Base-by-base conservation (phyloP, 208 protist species). In the Trypanosoma conorhini region DNA sequence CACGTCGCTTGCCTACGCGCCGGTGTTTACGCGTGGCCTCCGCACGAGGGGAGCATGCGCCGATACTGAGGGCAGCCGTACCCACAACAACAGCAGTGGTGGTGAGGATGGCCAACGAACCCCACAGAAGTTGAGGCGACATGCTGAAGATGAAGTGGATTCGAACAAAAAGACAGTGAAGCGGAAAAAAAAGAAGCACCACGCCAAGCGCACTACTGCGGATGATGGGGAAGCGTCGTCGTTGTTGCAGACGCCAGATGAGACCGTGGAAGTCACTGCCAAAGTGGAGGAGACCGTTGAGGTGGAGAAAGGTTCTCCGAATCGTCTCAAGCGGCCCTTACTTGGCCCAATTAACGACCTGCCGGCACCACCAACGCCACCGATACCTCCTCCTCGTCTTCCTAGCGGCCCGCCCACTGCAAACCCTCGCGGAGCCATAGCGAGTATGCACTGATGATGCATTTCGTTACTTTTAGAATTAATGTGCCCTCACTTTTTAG, bases 1-100 rank as follows among this genome's bases (percentile, higher is more conserved):
- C 76, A 88, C 84, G 22, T 85, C 84, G n/a, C 78, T 93, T 5
- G 85, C 80, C 61, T 90, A 90, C 31, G 87, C 87, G 4, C 87
- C 87, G 17, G 85, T 88, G 9, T 90, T 92, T 60, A 79, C 74
- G 46, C 83, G 70, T n/a, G 65, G 54, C 7, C 15, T 65, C 22
- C 38, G n/a, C 22, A n/a, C 63, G 56, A 48, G 76, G 33, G 82
- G 74, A 1, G 66, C 79, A 15, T 71, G 83, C 46, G 76, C 82
- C 7, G 82, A 90, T 61, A 73, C 80, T 55, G 56, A 88, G 57
- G 72, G 87, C 62, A 79, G 81, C 55, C 19, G 21, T 33, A 22
- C 21, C 5, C 12, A 15, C 15, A 57, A 19, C 7, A 10, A 46
- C 42, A 62, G 21, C 30, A 59, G 7, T 51, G 35, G 40, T 59